Conservation (phyloP, 306 rosid species). For the Lupinus albus region DNA sequence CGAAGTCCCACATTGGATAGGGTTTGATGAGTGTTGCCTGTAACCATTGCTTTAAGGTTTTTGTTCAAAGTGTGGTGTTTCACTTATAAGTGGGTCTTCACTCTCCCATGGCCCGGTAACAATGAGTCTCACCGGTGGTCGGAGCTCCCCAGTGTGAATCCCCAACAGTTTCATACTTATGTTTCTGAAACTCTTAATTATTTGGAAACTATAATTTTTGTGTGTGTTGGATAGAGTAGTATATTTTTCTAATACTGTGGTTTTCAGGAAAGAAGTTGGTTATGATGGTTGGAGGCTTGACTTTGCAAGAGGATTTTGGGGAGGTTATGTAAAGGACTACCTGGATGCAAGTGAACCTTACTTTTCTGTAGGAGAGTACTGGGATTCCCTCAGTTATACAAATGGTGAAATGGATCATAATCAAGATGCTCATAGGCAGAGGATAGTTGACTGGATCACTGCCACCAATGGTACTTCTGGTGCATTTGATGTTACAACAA, state of each 20-base stretch:
- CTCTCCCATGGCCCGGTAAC: too few relatives aligned
- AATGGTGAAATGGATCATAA: constrained; percentile 69
- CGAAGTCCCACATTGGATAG: too few relatives aligned
- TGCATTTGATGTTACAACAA: constrained; percentile 92
- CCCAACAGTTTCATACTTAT: constrained; percentile 2
- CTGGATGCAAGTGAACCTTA: constrained; percentile 72
- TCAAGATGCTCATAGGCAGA: constrained; percentile 94
- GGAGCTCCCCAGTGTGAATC: too few relatives aligned
- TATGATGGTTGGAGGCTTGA: constrained; percentile 98
- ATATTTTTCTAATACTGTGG: constrained; percentile 27
- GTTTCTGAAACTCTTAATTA: not conserved
- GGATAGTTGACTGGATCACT: constrained; percentile 86
- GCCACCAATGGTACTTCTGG: constrained; percentile 74
- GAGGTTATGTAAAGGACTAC: constrained; percentile 87
- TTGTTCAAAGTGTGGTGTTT: too few relatives aligned
- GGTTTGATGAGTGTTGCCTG: too few relatives aligned
- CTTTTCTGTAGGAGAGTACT: constrained; percentile 83
- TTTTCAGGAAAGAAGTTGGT: constrained; percentile 77
- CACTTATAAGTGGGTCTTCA: too few relatives aligned
- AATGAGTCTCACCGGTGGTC: too few relatives aligned
- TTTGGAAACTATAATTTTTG: not conserved
- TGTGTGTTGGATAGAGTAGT: not conserved
- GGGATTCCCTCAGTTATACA: constrained; percentile 90
- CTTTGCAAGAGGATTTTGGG: constrained; percentile 97
- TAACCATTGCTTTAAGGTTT: too few relatives aligned